Evolutionary conservation across 225 moss, liverwort and hornwort genomes (phyloP).

Genomic region (Asterella californica): DNA sequence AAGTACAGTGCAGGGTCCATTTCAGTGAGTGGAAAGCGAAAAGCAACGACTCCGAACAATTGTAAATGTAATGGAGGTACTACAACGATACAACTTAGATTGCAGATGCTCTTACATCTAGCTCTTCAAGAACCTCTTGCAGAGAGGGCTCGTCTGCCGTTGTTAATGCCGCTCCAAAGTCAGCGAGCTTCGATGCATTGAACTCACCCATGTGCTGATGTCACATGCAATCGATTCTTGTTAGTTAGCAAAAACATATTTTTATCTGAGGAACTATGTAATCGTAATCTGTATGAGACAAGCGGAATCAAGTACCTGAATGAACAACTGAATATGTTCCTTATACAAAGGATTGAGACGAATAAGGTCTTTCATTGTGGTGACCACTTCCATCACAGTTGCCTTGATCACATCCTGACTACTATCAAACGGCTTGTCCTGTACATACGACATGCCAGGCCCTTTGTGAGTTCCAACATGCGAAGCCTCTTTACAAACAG

Average conservation of each 20-base stretch:
- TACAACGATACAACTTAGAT: not conserved
- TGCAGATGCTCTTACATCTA: constrained; percentile 53
- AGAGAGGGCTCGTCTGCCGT: constrained; percentile 88
- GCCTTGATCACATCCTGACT: constrained; percentile 93
- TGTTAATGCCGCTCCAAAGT: constrained; percentile 91
- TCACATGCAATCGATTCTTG: constrained; percentile 1
- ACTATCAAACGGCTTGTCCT: constrained; percentile 91
- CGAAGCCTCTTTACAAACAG: not conserved
- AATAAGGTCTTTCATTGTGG: constrained; percentile 96
- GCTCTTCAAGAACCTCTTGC: constrained; percentile 95
- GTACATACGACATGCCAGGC: constrained; percentile 21
- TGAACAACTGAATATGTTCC: constrained; percentile 93
- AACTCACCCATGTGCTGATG: constrained; percentile 93
- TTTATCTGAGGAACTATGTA: not conserved
- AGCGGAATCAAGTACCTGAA: constrained; percentile 52
- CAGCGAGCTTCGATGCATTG: constrained; percentile 90
- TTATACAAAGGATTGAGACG: constrained; percentile 89
- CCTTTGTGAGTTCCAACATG: not conserved
- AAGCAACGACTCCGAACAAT: not conserved
- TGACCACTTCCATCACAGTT: constrained; percentile 88
- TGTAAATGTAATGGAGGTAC: not conserved
- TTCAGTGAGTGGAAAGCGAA: not conserved
- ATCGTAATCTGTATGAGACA: not conserved
- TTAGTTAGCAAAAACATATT: not conserved
- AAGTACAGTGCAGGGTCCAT: too few relatives aligned